phyloP scores from a whole-genome alignment of 345 rosid genomes.

The Eucalyptus cloeziana region DNA sequence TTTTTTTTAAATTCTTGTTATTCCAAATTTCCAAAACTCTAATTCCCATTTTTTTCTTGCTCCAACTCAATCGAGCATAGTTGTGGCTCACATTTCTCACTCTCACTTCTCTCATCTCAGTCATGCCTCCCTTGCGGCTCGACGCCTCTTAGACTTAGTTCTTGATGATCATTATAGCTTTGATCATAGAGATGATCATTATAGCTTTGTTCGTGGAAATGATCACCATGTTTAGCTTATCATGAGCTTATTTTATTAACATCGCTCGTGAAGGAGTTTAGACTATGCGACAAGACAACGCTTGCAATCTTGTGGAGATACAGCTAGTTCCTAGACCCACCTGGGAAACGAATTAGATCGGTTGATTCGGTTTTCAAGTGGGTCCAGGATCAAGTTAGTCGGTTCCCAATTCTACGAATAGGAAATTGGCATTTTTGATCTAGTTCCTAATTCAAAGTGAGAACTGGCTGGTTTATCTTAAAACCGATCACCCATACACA shows the following conservation, averaged over 20 bases:
- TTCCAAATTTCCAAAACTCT: background rate
- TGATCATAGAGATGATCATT: background rate
- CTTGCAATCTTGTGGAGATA: background rate
- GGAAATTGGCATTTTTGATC: background rate
- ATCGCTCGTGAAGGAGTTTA: background rate
- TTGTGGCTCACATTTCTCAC: background rate
- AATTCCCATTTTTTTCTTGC: background rate
- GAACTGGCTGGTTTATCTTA: accelerated
- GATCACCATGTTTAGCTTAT: background rate
- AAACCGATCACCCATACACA: accelerated
- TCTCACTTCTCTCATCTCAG: background rate
- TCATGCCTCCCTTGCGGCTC: background rate
- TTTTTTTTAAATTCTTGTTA: background rate
- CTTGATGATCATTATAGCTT: too few relatives aligned
- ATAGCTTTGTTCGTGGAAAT: background rate
- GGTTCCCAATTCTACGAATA: background rate
- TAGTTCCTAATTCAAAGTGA: background rate
- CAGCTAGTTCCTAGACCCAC: accelerated
- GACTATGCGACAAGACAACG: background rate
- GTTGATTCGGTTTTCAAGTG: background rate
- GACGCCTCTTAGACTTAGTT: background rate
- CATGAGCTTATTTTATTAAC: background rate
- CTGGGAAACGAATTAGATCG: accelerated
- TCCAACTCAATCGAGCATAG: background rate
- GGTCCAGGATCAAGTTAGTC: background rate